A percentile compares a stretch with the other conserved stretches of the same genome.
Conservation (phyloP, 371 early-diverging fungal genomes). For the Nematocida displodere region DNA sequence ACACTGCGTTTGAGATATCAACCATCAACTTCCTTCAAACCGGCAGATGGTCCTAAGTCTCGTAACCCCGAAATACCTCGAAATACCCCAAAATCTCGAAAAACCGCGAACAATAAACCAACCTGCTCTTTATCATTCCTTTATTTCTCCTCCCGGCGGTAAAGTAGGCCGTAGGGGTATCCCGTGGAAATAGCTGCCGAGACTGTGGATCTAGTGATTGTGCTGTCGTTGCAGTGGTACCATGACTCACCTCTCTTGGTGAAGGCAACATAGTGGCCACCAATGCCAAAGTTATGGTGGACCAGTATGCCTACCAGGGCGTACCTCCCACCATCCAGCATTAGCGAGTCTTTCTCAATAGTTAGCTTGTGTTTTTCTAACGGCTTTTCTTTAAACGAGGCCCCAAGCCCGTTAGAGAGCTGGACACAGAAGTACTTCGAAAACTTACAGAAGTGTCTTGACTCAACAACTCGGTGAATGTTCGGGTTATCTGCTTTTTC, state of each 20-base stretch:
- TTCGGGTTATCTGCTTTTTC: background rate
- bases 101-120: background rate
- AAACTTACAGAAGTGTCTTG: slow-evolving; percentile 16
- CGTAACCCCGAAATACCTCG: background rate
- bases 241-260: slow-evolving; percentile 30
- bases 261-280: slow-evolving; percentile 52
- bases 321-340: slow-evolving; percentile 30
- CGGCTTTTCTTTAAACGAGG: slow-evolving; percentile 11
- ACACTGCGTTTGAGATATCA: slow-evolving; percentile 9
- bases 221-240: slow-evolving; percentile 55
- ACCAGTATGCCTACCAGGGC: slow-evolving; percentile 39
- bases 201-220: slow-evolving; percentile 33
- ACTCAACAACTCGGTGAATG: background rate
- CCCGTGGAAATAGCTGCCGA: slow-evolving; percentile 36
- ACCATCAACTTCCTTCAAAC: background rate
- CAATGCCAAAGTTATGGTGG: slow-evolving; percentile 48
- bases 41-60: background rate
- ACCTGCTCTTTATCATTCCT: background rate
- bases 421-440: slow-evolving; percentile 52
- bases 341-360: slow-evolving; percentile 38
- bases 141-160: slow-evolving; percentile 1
- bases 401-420: slow-evolving; percentile 38
- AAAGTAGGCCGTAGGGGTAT: slow-evolving; percentile 48
- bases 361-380: slow-evolving; percentile 26
- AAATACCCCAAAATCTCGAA: background rate